Evolutionary conservation across 306 rosid species (phyloP).

Genomic region (Quercus aquifolioides): DNA sequence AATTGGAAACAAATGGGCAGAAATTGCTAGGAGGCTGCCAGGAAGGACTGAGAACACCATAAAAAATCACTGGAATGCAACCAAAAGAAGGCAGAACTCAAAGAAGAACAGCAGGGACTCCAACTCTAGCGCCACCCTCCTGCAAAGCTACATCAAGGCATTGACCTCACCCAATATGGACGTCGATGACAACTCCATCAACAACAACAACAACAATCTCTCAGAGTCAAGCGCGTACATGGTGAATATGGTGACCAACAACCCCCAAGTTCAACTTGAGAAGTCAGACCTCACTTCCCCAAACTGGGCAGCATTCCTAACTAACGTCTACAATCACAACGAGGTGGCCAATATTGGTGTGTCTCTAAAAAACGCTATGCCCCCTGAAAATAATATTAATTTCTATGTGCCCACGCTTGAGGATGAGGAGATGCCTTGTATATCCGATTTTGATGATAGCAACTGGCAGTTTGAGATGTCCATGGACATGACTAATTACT

Average conservation of each 20-base stretch:
- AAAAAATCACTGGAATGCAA: constrained; percentile 81
- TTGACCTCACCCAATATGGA: not conserved
- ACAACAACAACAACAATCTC: not conserved
- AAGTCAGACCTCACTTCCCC: not conserved
- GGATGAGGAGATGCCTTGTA: constrained; percentile 7
- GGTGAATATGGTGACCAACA: not conserved
- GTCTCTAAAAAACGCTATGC: not conserved
- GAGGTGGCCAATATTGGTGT: not conserved
- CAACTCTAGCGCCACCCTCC: not conserved
- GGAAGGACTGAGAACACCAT: constrained; percentile 69
- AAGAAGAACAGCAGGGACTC: constrained; percentile 30
- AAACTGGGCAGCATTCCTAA: not conserved
- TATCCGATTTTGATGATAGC: not conserved
- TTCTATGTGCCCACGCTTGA: constrained; percentile 13
- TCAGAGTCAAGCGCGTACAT: not conserved
- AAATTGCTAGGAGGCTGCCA: constrained; percentile 54
- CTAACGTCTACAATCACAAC: not conserved
- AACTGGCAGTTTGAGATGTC: constrained; percentile 18
- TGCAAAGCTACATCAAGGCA: constrained; percentile 54
- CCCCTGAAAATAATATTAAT: not conserved
- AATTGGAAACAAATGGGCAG: constrained; percentile 77
- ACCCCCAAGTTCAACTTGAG: not conserved
- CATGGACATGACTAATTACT: constrained; percentile 16
- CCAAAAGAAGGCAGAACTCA: constrained; percentile 46
- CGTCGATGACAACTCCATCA: too few species aligned